Conservation (phyloP, 2,329 filamentous ascomycete genomes). For the Pseudogymnoascus sp. region DNA sequence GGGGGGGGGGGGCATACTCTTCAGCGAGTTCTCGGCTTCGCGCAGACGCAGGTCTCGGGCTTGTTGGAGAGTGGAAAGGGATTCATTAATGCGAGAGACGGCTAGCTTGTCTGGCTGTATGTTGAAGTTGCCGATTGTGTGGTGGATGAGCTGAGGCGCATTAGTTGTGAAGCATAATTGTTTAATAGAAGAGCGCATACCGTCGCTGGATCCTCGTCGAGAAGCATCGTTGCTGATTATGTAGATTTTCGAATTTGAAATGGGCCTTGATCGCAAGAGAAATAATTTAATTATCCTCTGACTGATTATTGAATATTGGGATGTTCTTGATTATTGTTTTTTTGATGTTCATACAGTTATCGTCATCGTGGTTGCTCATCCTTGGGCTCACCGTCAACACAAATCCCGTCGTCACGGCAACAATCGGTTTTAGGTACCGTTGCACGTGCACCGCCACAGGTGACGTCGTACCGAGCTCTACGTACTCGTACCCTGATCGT, state of each 20-base stretch:
- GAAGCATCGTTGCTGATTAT: constrained; percentile 62
- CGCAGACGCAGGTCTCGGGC: constrained; percentile 71
- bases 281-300: background rate
- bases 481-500: constrained; percentile 3
- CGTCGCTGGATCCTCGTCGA: constrained; percentile 85
- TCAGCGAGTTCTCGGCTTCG: constrained; percentile 59
- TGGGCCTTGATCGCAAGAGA: background rate
- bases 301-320: background rate
- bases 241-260: background rate
- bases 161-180: constrained; percentile 11
- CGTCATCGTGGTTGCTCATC: background rate
- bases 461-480: constrained; percentile 12
- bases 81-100: constrained; percentile 75
- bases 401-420: constrained; percentile 11
- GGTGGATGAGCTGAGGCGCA: constrained; percentile 66
- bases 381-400: background rate
- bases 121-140: constrained; percentile 93
- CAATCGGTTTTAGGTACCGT: constrained; percentile 5
- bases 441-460: constrained; percentile 14
- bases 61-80: constrained; percentile 72
- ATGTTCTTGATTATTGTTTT: background rate
- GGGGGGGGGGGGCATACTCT: constrained; percentile 37
- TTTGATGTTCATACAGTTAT: background rate
- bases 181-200: constrained; percentile 41
- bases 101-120: constrained; percentile 80